These are phyloP conservation scores for Collariella sp. DNA, from an alignment of 495 filamentous ascomycete genomes.

Conservation along the genomic window DNA sequence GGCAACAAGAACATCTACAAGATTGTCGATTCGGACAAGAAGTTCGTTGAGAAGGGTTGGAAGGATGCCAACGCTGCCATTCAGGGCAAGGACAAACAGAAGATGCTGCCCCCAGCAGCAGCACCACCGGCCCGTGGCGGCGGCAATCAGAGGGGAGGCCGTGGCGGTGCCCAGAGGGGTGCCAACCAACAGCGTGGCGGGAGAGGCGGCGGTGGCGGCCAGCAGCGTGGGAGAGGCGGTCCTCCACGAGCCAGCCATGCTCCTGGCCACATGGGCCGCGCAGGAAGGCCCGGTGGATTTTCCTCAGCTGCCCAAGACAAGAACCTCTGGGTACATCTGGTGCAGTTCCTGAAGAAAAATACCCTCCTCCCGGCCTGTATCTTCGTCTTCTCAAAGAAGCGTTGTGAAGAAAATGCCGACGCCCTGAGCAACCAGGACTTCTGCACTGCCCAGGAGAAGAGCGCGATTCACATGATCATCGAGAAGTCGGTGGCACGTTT, in stretches of 20 bases:
- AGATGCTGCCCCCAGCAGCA: slow-evolving; percentile 40
- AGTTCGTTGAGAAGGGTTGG: slow-evolving; percentile 83
- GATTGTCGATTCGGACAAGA: slow-evolving; percentile 88
- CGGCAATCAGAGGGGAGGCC: slow-evolving; percentile 43
- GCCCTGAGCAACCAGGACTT: slow-evolving; percentile 92
- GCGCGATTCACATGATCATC: slow-evolving; percentile 91
- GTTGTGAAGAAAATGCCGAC: slow-evolving; percentile 95
- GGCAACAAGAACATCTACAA: slow-evolving; percentile 84
- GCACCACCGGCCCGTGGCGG: slow-evolving; percentile 41
- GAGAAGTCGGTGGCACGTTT: slow-evolving; percentile 90
- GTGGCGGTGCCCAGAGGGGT: slow-evolving; percentile 46
- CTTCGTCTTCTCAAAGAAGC: slow-evolving; percentile 96
- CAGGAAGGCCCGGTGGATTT: slow-evolving; percentile 71
- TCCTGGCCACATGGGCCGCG: slow-evolving; percentile 78
- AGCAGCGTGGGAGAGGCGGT: slow-evolving; percentile 50
- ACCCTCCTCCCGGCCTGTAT: slow-evolving; percentile 85
- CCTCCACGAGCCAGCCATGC: slow-evolving; percentile 48
- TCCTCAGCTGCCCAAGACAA: slow-evolving; percentile 86
- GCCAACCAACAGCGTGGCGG: slow-evolving; percentile 45
- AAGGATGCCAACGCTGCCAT: slow-evolving; percentile 83
- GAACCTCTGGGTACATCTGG: slow-evolving; percentile 93
- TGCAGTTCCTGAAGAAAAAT: slow-evolving; percentile 80
- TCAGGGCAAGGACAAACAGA: slow-evolving; percentile 70
- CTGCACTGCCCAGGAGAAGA: slow-evolving; percentile 86
- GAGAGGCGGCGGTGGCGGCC: slow-evolving; percentile 50